These are phyloP conservation scores for Diaporthe batatas DNA, from an alignment of 2,329 filamentous ascomycete species.

Conservation along the genomic window DNA sequence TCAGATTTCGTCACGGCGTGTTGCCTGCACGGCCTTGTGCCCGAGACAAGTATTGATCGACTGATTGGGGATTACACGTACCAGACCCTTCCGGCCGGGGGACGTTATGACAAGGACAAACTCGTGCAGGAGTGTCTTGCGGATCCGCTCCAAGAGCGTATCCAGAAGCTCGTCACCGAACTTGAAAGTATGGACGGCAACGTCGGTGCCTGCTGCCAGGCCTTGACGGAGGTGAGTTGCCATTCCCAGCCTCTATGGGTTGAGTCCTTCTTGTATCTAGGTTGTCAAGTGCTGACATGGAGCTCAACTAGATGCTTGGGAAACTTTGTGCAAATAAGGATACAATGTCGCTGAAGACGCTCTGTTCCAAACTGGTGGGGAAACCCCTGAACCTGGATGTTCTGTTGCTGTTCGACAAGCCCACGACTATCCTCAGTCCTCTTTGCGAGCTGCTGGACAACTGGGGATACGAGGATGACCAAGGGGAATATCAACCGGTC, in stretches of 20 bases:
- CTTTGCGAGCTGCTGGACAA: slow-evolving; percentile 81
- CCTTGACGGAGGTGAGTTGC: slow-evolving; percentile 75
- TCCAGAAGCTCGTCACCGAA: slow-evolving; percentile 82
- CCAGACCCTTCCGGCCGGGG: slow-evolving; percentile 79
- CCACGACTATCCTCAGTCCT: slow-evolving; percentile 77
- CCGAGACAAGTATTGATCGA: slow-evolving; percentile 80
- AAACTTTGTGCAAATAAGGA: slow-evolving; percentile 80
- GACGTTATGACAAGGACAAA: slow-evolving; percentile 82
- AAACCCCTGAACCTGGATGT: slow-evolving; percentile 81
- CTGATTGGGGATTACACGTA: slow-evolving; percentile 88
- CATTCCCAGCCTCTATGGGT: neutral
- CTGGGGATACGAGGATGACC: slow-evolving; percentile 86
- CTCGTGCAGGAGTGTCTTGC: slow-evolving; percentile 83
- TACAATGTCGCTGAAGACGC: slow-evolving; percentile 81
- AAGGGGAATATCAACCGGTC: slow-evolving; percentile 85
- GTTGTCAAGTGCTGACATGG: slow-evolving; percentile 14
- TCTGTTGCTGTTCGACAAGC: slow-evolving; percentile 80
- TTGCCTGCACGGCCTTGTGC: slow-evolving; percentile 87
- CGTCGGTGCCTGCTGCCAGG: slow-evolving; percentile 85
- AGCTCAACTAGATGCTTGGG: slow-evolving; percentile 68
- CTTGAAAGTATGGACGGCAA: slow-evolving; percentile 94
- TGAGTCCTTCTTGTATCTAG: neutral
- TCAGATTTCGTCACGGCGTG: slow-evolving; percentile 91
- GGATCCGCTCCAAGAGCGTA: slow-evolving; percentile 81
- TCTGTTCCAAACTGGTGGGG: slow-evolving; percentile 80